A percentile compares a stretch with the other conserved stretches of the same genome.
phyloP scores from a whole-genome alignment of 2,329 filamentous ascomycete genomes.

The Fusarium caatingaense region DNA sequence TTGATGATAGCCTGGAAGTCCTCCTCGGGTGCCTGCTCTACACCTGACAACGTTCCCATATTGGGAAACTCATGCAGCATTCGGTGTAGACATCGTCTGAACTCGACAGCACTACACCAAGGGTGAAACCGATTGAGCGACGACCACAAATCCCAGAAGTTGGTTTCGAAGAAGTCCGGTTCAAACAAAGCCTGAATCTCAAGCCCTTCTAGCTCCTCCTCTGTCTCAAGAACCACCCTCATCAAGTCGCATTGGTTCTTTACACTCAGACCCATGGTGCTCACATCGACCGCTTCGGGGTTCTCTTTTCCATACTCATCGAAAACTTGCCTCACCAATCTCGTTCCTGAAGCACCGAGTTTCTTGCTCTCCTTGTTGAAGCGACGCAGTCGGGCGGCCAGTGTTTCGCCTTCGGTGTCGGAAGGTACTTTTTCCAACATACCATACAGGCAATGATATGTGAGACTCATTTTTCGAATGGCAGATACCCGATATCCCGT shows the following conservation, averaged over 20 bases:
- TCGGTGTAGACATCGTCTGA: slow-evolving; percentile 42
- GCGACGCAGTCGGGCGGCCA: slow-evolving; percentile 40
- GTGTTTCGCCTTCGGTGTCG: slow-evolving; percentile 34
- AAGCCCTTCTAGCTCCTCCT: slow-evolving; percentile 42
- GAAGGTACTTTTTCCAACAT: slow-evolving; percentile 45
- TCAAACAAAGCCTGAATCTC: slow-evolving; percentile 45
- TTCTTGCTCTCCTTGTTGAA: slow-evolving; percentile 43
- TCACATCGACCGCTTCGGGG: slow-evolving; percentile 43
- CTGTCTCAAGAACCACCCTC: slow-evolving; percentile 45
- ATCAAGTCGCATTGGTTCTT: slow-evolving; percentile 47
- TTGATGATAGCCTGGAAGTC: slow-evolving; percentile 46
- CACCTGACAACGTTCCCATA: slow-evolving; percentile 42
- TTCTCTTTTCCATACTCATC: slow-evolving; percentile 33
- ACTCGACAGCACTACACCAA: slow-evolving; percentile 47
- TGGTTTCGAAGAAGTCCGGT: slow-evolving; percentile 45
- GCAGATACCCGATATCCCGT: slow-evolving; percentile 44
- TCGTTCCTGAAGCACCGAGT: slow-evolving; percentile 41
- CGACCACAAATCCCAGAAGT: slow-evolving; percentile 46
- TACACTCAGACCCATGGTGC: slow-evolving; percentile 45
- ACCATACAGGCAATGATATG: slow-evolving; percentile 42
- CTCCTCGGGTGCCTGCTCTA: slow-evolving; percentile 44
- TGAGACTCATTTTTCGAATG: slow-evolving; percentile 45
- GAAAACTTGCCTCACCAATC: slow-evolving; percentile 39
- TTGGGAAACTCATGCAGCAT: slow-evolving; percentile 47
- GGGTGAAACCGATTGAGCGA: slow-evolving; percentile 46